Evolutionary conservation across 2,329 filamentous ascomycete species (phyloP).

Genomic region (Beauveria sp.): DNA sequence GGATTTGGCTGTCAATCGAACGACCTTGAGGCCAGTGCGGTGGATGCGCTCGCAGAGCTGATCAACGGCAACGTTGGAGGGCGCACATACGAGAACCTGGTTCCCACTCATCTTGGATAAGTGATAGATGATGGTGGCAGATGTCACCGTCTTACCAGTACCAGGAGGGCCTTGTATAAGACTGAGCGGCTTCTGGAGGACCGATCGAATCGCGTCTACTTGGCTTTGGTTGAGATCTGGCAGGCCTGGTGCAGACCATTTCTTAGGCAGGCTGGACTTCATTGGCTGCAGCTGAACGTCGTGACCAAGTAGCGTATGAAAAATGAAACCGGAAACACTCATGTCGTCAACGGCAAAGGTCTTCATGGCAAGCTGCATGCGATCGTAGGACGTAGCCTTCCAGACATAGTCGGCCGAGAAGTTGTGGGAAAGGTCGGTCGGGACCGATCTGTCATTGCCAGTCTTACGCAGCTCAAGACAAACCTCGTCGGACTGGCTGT

Average conservation of each 20-base stretch:
- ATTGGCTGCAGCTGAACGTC: conserved; percentile 91
- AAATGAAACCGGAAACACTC: conserved; percentile 98
- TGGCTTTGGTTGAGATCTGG: conserved; percentile 94
- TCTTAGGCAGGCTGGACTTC: conserved; percentile 92
- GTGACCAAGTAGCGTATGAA: conserved; percentile 91
- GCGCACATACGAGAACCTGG: conserved; percentile 91
- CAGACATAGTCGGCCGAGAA: conserved; percentile 99
- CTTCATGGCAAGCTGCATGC: conserved; percentile 99
- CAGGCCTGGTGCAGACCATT: conserved; percentile 89
- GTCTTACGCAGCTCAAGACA: conserved; percentile 90
- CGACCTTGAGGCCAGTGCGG: conserved; percentile 88
- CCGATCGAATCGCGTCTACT: conserved; percentile 91
- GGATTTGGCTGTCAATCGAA: conserved; percentile 96
- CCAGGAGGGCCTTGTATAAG: conserved; percentile 95
- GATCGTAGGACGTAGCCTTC: conserved; percentile 98
- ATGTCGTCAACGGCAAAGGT: conserved; percentile 96
- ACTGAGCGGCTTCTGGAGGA: conserved; percentile 86
- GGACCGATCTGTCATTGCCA: conserved; percentile 91
- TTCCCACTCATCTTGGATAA: conserved; percentile 90
- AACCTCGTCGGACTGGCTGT: conserved; percentile 97
- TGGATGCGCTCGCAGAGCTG: conserved; percentile 97
- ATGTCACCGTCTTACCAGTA: conserved; percentile 97
- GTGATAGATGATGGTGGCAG: conserved; percentile 97
- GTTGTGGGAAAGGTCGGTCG: conserved; percentile 92
- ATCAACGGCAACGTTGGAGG: conserved; percentile 96